Conservation (phyloP, 768 basidiomycete species). For the Chalciporus piperatus region DNA sequence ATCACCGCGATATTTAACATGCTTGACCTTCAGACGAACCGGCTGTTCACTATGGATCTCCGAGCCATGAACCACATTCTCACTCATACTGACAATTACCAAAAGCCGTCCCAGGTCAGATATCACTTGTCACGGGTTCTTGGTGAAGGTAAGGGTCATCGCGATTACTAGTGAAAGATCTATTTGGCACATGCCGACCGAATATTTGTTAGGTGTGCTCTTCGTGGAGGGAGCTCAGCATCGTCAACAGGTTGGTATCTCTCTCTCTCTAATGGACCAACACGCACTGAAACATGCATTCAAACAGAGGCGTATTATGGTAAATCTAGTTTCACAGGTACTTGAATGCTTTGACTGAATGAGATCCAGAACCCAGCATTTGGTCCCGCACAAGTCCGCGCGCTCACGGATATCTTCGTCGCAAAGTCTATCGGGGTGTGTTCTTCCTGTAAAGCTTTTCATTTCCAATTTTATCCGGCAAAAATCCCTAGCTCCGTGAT, state of each 20-base stretch:
- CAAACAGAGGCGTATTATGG: slow-evolving; percentile 30
- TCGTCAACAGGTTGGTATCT: slow-evolving; percentile 35
- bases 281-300: background rate
- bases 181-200: background rate
- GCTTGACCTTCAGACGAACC: slow-evolving; percentile 16
- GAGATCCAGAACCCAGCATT: slow-evolving; percentile 59
- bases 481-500: slow-evolving; percentile 43
- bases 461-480: too few relatives aligned
- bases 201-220: slow-evolving; percentile 42
- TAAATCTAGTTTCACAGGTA: background rate
- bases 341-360: background rate
- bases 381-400: slow-evolving; percentile 55
- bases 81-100: slow-evolving; percentile 50
- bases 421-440: slow-evolving; percentile 39
- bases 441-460: too few relatives aligned
- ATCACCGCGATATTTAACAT: background rate
- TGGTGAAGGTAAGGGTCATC: slow-evolving; percentile 31
- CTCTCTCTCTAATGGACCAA: background rate
- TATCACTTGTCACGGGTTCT: slow-evolving; percentile 41
- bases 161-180: background rate
- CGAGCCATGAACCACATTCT: slow-evolving; percentile 66
- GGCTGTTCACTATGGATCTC: slow-evolving; percentile 55
- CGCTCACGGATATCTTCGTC: slow-evolving; percentile 54
- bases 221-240: slow-evolving; percentile 40
- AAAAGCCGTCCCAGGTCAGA: slow-evolving; percentile 47